Base-by-base conservation (phyloP, 768 basidiomycete genomes). In the Obba rivulosa region DNA sequence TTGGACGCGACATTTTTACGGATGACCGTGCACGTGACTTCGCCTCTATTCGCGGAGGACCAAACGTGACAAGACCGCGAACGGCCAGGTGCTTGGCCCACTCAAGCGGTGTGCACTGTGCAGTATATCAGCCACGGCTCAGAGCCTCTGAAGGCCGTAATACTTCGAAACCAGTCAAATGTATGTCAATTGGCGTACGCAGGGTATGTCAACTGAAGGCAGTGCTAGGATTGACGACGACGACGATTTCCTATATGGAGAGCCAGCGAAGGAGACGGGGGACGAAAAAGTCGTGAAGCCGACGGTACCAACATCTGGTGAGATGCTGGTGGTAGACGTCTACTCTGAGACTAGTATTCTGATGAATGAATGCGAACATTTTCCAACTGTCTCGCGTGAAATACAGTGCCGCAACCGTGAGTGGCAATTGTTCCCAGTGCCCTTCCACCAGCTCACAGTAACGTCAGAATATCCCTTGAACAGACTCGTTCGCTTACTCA, bases 371-470 rank as follows among this genome's bases (percentile, higher is more conserved):
- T 63, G 54, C 46, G 22, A 39, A 57, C 58, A 58, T 62, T 54
- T 54, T 49, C 51, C 53, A 63, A 68, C 54, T 63, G 64, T 67
- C 21, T 35, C 23, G 56, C 43, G 70, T 77, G 69, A 60, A 62
- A 46, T 62, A 62, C 64, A 82, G 83, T 72, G 62, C 73, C 76
- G 43, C 75, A 79, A 71, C 76, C 77, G 83, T 84, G 73, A 83
- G 83, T 55, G 22, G 36, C 28, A 20, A 17, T 81, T 57, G 14
- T 23, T 34, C 14, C 31, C 22, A 52, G 48, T 37, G 50, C 56
- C 47, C 62, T 55, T 51, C 57, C 52, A 44, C 41, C 10, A 28
- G 55, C 56, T 62, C 50, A 52, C 58, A 55, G 48, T 49, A 48
- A 48, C 61, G 58, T 41, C 58, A 71, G 71, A 46, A 59, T 69